These are phyloP conservation scores for Oryza punctata DNA, from an alignment of 176 grass and related monocot genomes.

Conservation along the genomic window DNA sequence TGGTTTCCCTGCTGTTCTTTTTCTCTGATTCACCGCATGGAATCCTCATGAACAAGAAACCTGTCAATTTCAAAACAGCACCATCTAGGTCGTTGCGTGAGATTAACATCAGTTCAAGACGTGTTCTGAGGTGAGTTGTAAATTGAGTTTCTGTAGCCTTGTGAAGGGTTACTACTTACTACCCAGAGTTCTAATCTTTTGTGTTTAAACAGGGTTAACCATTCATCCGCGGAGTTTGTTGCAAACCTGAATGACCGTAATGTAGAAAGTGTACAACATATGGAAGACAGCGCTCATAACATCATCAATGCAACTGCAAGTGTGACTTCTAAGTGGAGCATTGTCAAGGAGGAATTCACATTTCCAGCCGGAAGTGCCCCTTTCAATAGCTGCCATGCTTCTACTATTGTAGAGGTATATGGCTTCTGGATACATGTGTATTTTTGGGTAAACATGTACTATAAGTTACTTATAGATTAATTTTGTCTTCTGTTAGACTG, in stretches of 20 bases:
- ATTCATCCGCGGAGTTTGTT: not conserved
- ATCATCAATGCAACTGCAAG: conserved; percentile 40
- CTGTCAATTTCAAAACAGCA: not conserved
- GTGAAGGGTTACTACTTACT: not conserved
- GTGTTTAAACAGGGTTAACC: conserved; percentile 12
- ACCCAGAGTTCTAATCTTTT: conserved; percentile 6
- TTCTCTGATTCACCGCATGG: not conserved
- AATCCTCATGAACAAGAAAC: conserved; percentile 5
- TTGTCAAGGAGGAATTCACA: conserved; percentile 60
- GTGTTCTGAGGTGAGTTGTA: conserved; percentile 17
- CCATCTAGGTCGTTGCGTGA: conserved; percentile 30
- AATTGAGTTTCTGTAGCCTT: not conserved
- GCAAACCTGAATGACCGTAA: conserved; percentile 13
- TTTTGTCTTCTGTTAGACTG: conserved; percentile 54
- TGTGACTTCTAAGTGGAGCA: conserved; percentile 44
- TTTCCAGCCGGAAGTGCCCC: conserved; percentile 40
- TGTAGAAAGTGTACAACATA: conserved; percentile 9
- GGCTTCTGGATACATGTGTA: not conserved
- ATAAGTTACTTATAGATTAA: not conserved
- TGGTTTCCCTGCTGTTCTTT: conserved; percentile 19
- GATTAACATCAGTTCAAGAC: not conserved
- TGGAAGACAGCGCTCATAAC: conserved; percentile 23
- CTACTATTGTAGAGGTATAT: conserved; percentile 71
- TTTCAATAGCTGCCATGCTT: conserved; percentile 82
- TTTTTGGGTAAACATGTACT: not conserved